Base-by-base conservation (phyloP, 1,139 yeast species). In the Candida labiduridarum region DNA sequence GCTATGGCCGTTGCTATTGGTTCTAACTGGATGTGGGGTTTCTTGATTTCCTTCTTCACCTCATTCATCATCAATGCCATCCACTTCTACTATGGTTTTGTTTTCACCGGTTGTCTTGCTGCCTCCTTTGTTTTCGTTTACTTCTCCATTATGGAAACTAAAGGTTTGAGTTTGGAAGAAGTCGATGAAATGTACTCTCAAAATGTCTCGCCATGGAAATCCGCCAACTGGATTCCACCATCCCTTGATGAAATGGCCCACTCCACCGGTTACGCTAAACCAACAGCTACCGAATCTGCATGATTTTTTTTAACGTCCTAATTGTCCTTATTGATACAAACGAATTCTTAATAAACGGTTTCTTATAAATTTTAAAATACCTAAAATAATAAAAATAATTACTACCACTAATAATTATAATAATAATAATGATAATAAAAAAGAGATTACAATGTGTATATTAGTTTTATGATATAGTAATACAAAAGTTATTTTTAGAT, bases 1-100 rank as follows among this genome's bases (percentile, higher is more conserved):
- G 89, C 90, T 52, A 87, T 88, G 76, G 84, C 92, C 31, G 73
- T 89, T 48, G 85, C 92, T 45, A 77, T 83, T 44, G 88, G 88
- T 30, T 83, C 88, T 19, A 89, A 88, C 71, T 89, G 96, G 96
- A 56, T 86, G 42, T 83, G 85, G 74, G 90, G 90, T 59, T 89
- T 88, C 72, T 78, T 84, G 52, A 85, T 88, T 68, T 84, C 90
- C 0, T 80, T 84, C 68, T 80, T 83, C 63, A 85, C 91, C 40
- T 90, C 94, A 41, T 85, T 85, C 65, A 79, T 87, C 59, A 82
- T 87, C 36, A 61, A 61, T 14, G 66, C 70, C 42, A 70, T 70
- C 51, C 74, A 69, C 53, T 67, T 67, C 52, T 66, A 82, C 72
- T 86, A 84, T 66, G 92, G 94, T 56, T 87, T 81, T 63, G 90